Evolutionary conservation across 2,329 filamentous ascomycete species (phyloP).

Genomic region (Fusarium udum): DNA sequence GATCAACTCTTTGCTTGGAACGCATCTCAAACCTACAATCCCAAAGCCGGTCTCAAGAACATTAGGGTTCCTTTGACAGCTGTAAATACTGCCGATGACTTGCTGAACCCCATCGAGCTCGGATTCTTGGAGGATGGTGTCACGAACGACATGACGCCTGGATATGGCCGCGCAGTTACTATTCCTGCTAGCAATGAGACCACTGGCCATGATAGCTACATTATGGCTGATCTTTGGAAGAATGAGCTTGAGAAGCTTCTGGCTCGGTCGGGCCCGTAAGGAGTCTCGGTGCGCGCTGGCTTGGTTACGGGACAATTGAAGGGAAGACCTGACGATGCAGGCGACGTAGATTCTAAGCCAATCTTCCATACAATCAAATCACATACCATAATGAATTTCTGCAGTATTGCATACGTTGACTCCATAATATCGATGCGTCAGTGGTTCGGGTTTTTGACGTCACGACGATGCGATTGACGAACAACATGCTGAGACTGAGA

Average conservation of each 20-base stretch:
- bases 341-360: rapidly evolving
- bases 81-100: slow-evolving; percentile 24
- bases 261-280: neutral
- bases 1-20: slow-evolving; percentile 28
- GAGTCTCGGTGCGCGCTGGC: rapidly evolving
- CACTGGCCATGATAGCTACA: slow-evolving; percentile 20
- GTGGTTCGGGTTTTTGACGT: slow-evolving; percentile 15
- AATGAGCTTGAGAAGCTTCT: slow-evolving; percentile 8
- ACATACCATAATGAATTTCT: rapidly evolving
- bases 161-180: neutral
- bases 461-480: neutral
- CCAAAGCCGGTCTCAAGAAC: neutral
- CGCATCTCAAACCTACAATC: slow-evolving; percentile 3
- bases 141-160: slow-evolving; percentile 2
- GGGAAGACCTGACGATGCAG: neutral
- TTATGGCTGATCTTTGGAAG: slow-evolving; percentile 24
- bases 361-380: neutral
- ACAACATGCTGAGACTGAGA: neutral
- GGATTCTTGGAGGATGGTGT: slow-evolving; percentile 7
- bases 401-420: neutral
- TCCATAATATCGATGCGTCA: slow-evolving; percentile 23
- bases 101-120: slow-evolving; percentile 16
- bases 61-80: slow-evolving; percentile 23
- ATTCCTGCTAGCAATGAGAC: slow-evolving; percentile 15
- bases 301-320: too few species aligned